Evolutionary conservation across 805 yeast species (phyloP).

Genomic region (Blastobotrys chiropterorum): DNA sequence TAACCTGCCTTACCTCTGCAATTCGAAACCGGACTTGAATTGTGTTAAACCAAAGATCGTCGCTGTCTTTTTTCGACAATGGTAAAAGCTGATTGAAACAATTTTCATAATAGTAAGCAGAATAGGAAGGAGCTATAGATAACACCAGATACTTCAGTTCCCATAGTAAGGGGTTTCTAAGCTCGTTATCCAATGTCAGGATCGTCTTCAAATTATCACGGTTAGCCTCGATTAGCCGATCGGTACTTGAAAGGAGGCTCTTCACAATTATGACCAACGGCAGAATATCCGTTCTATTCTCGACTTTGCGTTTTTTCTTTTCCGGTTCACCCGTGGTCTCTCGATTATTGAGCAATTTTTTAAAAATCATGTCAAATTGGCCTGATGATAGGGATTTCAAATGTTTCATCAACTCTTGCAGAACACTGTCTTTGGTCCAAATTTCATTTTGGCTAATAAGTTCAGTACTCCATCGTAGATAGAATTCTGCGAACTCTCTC

Average conservation of each 20-base stretch:
- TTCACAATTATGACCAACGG: background rate
- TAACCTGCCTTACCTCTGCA: constrained; percentile 7
- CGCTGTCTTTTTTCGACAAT: background rate
- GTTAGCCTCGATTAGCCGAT: background rate
- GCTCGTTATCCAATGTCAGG: background rate
- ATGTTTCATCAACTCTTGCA: constrained; percentile 9
- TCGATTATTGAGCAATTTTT: background rate
- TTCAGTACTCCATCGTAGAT: constrained; percentile 4
- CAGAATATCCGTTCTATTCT: background rate
- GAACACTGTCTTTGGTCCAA: constrained; percentile 5
- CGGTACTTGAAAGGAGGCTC: background rate
- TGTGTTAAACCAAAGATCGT: background rate
- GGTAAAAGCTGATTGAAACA: too few relatives aligned
- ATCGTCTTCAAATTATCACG: background rate
- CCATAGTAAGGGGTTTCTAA: constrained; percentile 7
- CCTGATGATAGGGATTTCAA: constrained; percentile 6
- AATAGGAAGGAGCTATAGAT: constrained; percentile 3
- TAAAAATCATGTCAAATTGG: constrained; percentile 8
- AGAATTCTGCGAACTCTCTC: constrained; percentile 6
- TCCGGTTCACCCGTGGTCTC: background rate
- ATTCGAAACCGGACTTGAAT: constrained; percentile 11
- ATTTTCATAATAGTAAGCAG: background rate
- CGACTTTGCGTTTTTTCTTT: background rate
- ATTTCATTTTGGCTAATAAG: background rate
- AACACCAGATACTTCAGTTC: constrained; percentile 10